A percentile compares a stretch with the other conserved stretches of the same genome.
phyloP scores from a whole-genome alignment of 2,329 filamentous ascomycete species.

The Onygena corvina region DNA sequence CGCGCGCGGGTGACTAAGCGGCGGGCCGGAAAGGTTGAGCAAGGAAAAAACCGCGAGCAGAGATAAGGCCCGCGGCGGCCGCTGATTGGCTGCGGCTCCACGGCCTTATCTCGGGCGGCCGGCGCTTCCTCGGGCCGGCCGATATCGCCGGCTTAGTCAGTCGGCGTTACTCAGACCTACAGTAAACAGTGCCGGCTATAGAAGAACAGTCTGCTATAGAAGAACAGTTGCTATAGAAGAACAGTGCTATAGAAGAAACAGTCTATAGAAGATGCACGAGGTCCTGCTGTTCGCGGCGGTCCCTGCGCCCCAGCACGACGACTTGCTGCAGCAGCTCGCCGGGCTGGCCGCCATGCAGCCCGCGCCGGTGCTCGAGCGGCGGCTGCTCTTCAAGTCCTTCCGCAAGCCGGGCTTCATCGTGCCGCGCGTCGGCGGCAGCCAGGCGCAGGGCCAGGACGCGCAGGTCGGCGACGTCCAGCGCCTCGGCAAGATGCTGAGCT shows the following conservation, averaged over 20 bases:
- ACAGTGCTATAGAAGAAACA: not conserved
- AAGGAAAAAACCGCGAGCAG: slow-evolving; percentile 5
- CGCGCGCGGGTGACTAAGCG: not conserved
- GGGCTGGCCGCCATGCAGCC: slow-evolving; percentile 52
- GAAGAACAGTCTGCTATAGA: too few relatives aligned
- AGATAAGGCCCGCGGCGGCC: not conserved
- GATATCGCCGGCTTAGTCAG: not conserved
- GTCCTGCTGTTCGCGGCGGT: slow-evolving; percentile 50
- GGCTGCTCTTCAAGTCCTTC: slow-evolving; percentile 47
- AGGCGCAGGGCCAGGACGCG: slow-evolving; percentile 36
- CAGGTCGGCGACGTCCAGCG: slow-evolving; percentile 35
- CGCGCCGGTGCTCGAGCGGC: slow-evolving; percentile 41
- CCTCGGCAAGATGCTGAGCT: slow-evolving; percentile 37
- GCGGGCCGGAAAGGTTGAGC: slow-evolving; percentile 4
- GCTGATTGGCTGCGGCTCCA: not conserved
- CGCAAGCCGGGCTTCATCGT: slow-evolving; percentile 35
- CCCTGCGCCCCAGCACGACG: slow-evolving; percentile 44
- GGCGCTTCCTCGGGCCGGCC: too few relatives aligned
- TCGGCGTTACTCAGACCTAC: too few relatives aligned
- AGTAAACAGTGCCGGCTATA: too few relatives aligned
- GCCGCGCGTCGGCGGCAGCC: slow-evolving; percentile 32
- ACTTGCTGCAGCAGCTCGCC: slow-evolving; percentile 49
- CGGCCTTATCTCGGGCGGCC: slow-evolving; percentile 3
- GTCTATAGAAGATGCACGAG: slow-evolving; percentile 43
- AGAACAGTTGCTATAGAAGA: not conserved